phyloP scores from a whole-genome alignment of 2,329 filamentous ascomycete genomes.

The Alternaria consortialis region DNA sequence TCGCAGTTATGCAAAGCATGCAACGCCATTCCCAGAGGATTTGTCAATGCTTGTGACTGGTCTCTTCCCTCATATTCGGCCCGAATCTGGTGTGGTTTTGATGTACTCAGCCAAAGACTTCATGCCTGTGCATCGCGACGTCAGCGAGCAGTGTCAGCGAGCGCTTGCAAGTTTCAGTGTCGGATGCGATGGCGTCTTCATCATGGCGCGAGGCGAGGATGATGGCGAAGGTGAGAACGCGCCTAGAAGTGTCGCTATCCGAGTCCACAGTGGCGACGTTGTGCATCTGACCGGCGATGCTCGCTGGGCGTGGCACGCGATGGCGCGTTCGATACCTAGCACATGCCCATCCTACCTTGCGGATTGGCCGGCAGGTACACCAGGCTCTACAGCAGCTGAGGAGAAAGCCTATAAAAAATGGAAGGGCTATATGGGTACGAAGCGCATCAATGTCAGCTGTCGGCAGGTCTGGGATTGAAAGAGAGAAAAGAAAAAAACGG shows the following conservation, averaged over 20 bases:
- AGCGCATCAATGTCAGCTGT: constrained; percentile 53
- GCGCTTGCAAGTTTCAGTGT: constrained; percentile 88
- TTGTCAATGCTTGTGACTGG: constrained; percentile 72
- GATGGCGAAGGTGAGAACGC: constrained; percentile 40
- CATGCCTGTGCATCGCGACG: constrained; percentile 91
- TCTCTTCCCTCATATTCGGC: constrained; percentile 80
- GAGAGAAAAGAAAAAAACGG: not conserved
- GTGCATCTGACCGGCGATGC: constrained; percentile 86
- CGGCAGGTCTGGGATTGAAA: constrained; percentile 52
- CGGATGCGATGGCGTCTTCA: constrained; percentile 89
- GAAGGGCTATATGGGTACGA: constrained; percentile 52
- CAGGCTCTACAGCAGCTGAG: constrained; percentile 40
- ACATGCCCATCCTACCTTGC: constrained; percentile 81
- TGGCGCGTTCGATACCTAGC: constrained; percentile 81
- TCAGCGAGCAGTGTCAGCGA: constrained; percentile 84
- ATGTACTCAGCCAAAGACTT: constrained; percentile 91
- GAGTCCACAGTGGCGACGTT: constrained; percentile 82
- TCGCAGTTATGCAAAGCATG: constrained; percentile 77
- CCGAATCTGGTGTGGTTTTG: constrained; percentile 93
- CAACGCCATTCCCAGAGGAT: constrained; percentile 79
- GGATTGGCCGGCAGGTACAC: constrained; percentile 71
- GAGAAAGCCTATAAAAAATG: constrained; percentile 50
- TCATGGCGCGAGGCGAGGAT: constrained; percentile 66
- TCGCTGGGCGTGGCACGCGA: constrained; percentile 93
- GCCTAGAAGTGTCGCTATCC: constrained; percentile 45